Conservation (phyloP, 2,329 filamentous ascomycete species). For the Aspergillus sojae region DNA sequence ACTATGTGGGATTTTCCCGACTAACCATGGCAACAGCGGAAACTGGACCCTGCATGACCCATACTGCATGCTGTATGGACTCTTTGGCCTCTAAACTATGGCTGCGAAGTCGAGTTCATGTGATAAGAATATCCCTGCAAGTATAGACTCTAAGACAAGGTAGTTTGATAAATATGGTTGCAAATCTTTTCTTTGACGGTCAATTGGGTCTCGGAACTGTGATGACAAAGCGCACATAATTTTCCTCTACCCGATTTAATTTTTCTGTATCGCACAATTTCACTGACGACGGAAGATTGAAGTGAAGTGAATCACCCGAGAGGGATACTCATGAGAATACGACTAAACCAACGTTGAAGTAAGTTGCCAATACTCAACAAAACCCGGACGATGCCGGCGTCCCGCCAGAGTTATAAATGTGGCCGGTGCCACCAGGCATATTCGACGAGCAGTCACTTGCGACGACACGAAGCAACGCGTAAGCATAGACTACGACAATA, state of each 20-base stretch:
- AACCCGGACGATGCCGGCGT: too few species aligned
- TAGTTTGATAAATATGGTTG: neutral
- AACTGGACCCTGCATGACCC: neutral
- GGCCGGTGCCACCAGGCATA: neutral
- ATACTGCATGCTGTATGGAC: neutral
- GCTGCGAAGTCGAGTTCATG: rapidly evolving
- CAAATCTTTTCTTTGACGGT: too few species aligned
- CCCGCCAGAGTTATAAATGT: neutral
- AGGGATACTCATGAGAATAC: too few species aligned
- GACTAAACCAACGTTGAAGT: too few species aligned
- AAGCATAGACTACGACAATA: rapidly evolving
- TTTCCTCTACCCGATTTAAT: too few species aligned
- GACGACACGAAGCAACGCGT: neutral
- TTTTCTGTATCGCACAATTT: too few species aligned
- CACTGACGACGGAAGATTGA: too few species aligned
- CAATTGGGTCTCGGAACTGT: too few species aligned
- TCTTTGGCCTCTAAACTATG: neutral
- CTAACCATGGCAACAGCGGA: neutral
- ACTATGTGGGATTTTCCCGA: neutral
- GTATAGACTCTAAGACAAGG: neutral
- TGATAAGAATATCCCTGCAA: neutral
- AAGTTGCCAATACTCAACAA: too few species aligned
- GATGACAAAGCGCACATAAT: too few species aligned
- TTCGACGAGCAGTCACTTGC: neutral
- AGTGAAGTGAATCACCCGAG: too few species aligned